These are phyloP conservation scores for Penicillium argentinense DNA, from an alignment of 495 filamentous ascomycete genomes.

Conservation along the genomic window DNA sequence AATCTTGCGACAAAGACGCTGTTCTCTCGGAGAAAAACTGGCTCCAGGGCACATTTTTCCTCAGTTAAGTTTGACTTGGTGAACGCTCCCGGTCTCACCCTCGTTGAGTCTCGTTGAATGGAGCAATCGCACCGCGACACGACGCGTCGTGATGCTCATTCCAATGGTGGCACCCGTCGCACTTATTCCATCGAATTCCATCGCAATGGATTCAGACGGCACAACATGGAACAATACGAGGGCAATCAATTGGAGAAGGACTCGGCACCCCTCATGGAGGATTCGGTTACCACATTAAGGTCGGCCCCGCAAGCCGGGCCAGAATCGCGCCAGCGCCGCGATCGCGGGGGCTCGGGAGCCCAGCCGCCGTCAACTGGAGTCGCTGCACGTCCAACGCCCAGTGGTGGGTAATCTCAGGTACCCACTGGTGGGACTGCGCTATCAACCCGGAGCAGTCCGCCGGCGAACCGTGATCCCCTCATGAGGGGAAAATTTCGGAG, in stretches of 20 bases:
- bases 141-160: too few species aligned
- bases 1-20: too few species aligned
- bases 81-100: too few species aligned
- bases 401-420: not conserved
- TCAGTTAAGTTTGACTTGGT: too few species aligned
- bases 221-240: not conserved
- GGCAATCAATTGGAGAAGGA: constrained; percentile 7
- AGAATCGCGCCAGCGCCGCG: not conserved
- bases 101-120: too few species aligned
- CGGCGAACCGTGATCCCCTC: constrained; percentile 3
- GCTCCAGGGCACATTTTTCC: too few species aligned
- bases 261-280: not conserved
- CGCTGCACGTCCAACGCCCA: too few species aligned
- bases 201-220: not conserved
- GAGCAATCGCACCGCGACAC: too few species aligned
- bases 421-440: too few species aligned
- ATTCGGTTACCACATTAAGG: constrained; percentile 2
- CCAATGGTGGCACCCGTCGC: too few species aligned
- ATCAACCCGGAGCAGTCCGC: not conserved
- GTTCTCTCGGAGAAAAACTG: too few species aligned
- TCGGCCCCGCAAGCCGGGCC: constrained; percentile 2
- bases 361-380: not conserved
- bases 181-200: too few species aligned
- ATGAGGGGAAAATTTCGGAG: constrained; percentile 2
- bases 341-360: not conserved